These are phyloP conservation scores for Vitis riparia DNA, from an alignment of 164 flowering plant species.

Conservation along the genomic window DNA sequence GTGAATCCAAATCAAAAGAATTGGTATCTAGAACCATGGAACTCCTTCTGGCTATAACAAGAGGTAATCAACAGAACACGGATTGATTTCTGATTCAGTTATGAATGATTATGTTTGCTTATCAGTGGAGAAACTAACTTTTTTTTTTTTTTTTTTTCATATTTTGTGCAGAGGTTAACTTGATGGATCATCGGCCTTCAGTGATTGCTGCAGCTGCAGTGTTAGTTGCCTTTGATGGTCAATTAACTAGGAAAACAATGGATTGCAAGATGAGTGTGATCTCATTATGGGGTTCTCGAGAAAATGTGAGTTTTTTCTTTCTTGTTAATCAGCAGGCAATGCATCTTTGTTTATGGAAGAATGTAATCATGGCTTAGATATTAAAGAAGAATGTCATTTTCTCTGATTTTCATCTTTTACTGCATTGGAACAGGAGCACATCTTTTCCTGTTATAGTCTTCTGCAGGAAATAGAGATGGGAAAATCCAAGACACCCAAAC, in stretches of 20 bases:
- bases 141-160: neutral
- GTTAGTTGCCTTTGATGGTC: conserved; percentile 31
- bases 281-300: conserved; percentile 26
- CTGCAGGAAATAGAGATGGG: conserved; percentile 26
- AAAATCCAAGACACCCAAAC: conserved; percentile 27
- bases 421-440: conserved; percentile 29
- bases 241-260: conserved; percentile 22
- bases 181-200: conserved; percentile 53
- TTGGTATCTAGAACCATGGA: conserved; percentile 33
- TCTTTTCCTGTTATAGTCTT: conserved; percentile 28
- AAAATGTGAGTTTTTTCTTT: conserved; percentile 30
- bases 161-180: conserved; percentile 38
- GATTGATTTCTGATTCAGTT: neutral
- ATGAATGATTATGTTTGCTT: neutral
- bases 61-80: conserved; percentile 35
- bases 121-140: neutral
- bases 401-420: conserved; percentile 3
- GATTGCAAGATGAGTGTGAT: conserved; percentile 30
- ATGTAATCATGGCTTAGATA: neutral
- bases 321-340: neutral
- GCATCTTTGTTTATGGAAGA: neutral
- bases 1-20: conserved; percentile 22
- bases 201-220: conserved; percentile 61
- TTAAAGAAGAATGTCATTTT: neutral
- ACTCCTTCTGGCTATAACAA: conserved; percentile 33